A percentile compares a stretch with the other conserved stretches of the same genome.
These are phyloP conservation scores for Ophiostoma pallidulum DNA, from an alignment of 2,329 filamentous ascomycete genomes.

Conservation along the genomic window DNA sequence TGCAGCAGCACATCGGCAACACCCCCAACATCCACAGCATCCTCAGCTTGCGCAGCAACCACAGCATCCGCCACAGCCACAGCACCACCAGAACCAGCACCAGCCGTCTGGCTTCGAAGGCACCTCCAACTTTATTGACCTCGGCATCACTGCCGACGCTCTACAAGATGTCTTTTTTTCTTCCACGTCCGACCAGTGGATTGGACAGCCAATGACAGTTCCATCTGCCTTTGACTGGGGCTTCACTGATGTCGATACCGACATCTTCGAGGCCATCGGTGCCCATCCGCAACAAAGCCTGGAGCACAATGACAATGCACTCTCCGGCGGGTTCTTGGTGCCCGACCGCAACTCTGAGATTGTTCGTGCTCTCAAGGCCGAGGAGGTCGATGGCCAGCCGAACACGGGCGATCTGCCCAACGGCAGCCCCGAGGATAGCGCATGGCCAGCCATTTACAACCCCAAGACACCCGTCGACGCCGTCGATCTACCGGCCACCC, in stretches of 20 bases:
- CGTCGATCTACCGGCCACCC: background rate
- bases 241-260: background rate
- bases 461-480: background rate
- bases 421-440: background rate
- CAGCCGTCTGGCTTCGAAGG: background rate
- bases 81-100: background rate
- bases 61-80: background rate
- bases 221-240: constrained; percentile 2
- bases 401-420: background rate
- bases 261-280: constrained; percentile 1
- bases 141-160: too few relatives aligned
- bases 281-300: background rate
- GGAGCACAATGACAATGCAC: background rate
- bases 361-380: background rate
- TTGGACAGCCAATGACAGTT: background rate
- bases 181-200: background rate
- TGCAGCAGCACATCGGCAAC: too few relatives aligned
- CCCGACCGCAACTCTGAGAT: constrained; percentile 2
- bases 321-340: background rate
- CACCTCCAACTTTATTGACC: background rate
- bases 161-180: background rate
- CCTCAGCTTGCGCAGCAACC: too few relatives aligned
- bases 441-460: background rate
- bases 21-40: too few relatives aligned
- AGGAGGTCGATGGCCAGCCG: constrained; percentile 1